Evolutionary conservation across 306 rosid genomes (phyloP), one percentile per base, ranked within the genome.

Genomic region (Hippophae tibetana): DNA sequence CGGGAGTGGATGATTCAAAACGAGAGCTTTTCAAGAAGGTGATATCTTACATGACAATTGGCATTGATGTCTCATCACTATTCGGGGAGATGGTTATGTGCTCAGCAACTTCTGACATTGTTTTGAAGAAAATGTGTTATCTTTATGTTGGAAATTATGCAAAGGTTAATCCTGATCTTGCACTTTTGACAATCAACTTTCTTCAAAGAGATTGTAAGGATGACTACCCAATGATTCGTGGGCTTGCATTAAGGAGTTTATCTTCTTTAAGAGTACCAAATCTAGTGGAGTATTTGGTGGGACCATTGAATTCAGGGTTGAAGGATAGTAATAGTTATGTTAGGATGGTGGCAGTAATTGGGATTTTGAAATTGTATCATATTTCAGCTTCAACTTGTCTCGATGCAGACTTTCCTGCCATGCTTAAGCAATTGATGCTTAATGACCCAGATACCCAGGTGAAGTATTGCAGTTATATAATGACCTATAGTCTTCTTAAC

Each of bases 81-180:
- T 93, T 93, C 7, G 97, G 97, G 13, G 99, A 93, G 90, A 93
- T 93, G 97, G 99, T 93, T 47, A 93, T 93, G 99, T 93, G 99
- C 70, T 93, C 99, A 5, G 99, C 95, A 12, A 79, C 99, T 3
- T 80, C 97, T 0, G 97, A 89, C 66, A 93, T 88, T 42, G 99
- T 93, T 66, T 69, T 93, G 68, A 93, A 93, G 73, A 93, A 93
- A 66, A 93, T 93, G 99, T 93, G 99, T 67, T 93, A 93, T 75
- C 79, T 93, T 3, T 93, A 93, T 73, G 99, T 93, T 69, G 96
- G 99, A 54, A 93, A 88, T 63, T 93, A 93, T 60, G 99, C 99
- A 1, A 88, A 84, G 86, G 97, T 61, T 55, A 93, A 93, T 75
- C 99, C 99, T 25, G 97, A 93, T 75, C 95, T 93, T 13, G 94